Conservation (phyloP, 345 rosid species). For the Arabidopsis arenosa region DNA sequence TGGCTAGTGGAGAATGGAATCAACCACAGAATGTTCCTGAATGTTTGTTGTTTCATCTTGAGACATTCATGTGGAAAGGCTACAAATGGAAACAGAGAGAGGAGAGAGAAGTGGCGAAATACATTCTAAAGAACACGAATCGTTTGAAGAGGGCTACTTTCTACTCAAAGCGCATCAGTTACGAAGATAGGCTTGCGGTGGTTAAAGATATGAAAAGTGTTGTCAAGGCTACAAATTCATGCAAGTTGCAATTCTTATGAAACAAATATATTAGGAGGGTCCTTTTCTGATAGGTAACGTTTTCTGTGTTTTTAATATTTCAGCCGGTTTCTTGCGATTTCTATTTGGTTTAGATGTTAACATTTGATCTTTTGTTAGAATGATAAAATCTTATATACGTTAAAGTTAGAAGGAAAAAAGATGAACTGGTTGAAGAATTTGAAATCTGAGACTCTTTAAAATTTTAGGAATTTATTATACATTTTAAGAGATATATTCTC, state of each 20-base stretch:
- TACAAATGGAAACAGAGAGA: not conserved
- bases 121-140: not conserved
- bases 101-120: not conserved
- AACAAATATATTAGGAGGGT: not conserved
- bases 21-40: not conserved
- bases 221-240: not conserved
- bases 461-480: too few relatives aligned
- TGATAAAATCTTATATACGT: too few relatives aligned
- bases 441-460: too few relatives aligned
- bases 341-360: too few relatives aligned
- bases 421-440: too few relatives aligned
- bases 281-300: too few relatives aligned
- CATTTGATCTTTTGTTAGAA: too few relatives aligned
- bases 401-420: too few relatives aligned
- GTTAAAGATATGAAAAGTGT: not conserved
- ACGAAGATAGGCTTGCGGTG: not conserved
- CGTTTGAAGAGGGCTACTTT: not conserved
- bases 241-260: not conserved
- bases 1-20: not conserved
- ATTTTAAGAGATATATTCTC: too few relatives aligned
- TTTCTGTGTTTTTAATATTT: too few relatives aligned
- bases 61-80: constrained; percentile 3
- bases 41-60: constrained; percentile 7
- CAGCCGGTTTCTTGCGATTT: too few relatives aligned
- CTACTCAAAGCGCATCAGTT: not conserved